Conservation (phyloP, 148 eudicot species). For the Camellia lanceoleosa region DNA sequence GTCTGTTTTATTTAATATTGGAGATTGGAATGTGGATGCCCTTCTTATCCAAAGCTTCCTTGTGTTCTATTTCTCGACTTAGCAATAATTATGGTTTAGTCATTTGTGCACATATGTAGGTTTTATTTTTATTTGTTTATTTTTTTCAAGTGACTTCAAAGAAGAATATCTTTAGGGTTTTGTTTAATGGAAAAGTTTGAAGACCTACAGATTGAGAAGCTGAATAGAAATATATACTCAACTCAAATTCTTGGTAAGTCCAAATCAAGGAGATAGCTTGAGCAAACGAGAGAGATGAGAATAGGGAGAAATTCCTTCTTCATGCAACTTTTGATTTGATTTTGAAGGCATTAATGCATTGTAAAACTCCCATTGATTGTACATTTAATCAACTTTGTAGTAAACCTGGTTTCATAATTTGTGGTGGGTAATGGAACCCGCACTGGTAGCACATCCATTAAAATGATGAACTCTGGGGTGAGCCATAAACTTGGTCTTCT, state of each 20-base stretch:
- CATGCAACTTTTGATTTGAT: not conserved
- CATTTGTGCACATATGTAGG: too few relatives aligned
- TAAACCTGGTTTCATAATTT: not conserved
- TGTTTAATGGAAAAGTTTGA: not conserved
- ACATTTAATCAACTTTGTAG: too few relatives aligned
- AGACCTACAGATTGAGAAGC: not conserved
- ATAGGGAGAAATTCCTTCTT: too few relatives aligned
- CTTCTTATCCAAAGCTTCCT: not conserved
- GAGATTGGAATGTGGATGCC: not conserved
- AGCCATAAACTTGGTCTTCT: too few relatives aligned
- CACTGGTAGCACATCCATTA: too few relatives aligned
- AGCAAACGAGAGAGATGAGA: not conserved
- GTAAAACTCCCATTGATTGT: not conserved
- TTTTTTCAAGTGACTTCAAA: too few relatives aligned
- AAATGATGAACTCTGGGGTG: too few relatives aligned
- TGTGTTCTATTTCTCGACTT: not conserved
- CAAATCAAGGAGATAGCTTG: not conserved
- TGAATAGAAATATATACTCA: not conserved
- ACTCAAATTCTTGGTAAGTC: not conserved
- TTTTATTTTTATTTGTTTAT: too few relatives aligned
- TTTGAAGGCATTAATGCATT: not conserved
- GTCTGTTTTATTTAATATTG: not conserved
- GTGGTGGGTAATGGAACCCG: not conserved
- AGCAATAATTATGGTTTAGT: too few relatives aligned
- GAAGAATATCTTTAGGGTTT: too few relatives aligned